Base-by-base conservation (phyloP, 2,329 filamentous ascomycete species). In the Colletotrichum sp. region DNA sequence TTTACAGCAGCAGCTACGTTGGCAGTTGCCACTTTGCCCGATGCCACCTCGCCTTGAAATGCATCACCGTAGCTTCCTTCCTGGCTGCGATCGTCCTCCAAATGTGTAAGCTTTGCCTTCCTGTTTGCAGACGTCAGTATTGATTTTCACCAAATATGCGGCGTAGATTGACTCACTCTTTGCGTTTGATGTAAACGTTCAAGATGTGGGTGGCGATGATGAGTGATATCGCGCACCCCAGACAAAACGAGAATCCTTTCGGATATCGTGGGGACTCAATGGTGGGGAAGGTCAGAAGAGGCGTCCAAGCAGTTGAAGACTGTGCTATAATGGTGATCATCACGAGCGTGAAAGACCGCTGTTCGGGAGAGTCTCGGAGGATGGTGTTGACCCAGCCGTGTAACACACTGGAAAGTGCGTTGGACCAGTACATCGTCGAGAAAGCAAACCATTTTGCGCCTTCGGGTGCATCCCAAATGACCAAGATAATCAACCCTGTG, bases 401-500 rank as follows among this genome's bases (percentile, higher is more conserved):
- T 5, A 75, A 12, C 22, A 77, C 71, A 30, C 75, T 75, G 16
- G 71, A 74, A 12, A 75, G 67, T 6, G 65, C 75, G 65, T 71
- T 75, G 52, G 75, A 62, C 71, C 71, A 75, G 11, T 75, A 74
- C 71, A 75, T 77, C 1, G 87, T 90, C 29, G 82, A 79, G 85
- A 91, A 79, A 0, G 88, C 89, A 70, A 90, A 90, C 89, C 89
- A 92, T 16, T 87, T 83, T 0, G 89, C 89, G 0, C 85, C 79
- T 72, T 92, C 89, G 0, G 90, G 89, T 0, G 92, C 89, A 15
- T 89, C 81, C 91, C 90, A 92, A 13, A 90, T 82, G 1, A 88
- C 84, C 9, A 91, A 83, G 39, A 92, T 90, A 8, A 75, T 64
- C 1, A 74, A 36, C 4, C 75, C 75, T 3, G 66, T 71, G 19